A percentile compares a stretch with the other conserved stretches of the same genome.
phyloP scores from a whole-genome alignment of 306 rosid species.

The Pyrus betulifolia region DNA sequence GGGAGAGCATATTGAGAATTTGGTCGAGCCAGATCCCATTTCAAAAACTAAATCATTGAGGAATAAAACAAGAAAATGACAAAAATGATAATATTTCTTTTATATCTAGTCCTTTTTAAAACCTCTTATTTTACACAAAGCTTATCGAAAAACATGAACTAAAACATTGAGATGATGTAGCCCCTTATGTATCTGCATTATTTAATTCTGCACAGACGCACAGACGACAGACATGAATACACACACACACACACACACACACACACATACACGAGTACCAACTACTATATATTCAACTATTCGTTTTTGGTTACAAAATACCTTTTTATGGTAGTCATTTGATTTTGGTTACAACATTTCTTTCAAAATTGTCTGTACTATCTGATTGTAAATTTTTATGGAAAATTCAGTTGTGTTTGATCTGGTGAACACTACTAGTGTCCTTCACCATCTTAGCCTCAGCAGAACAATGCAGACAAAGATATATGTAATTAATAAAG shows the following conservation, averaged over 20 bases:
- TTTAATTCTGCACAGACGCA: not conserved
- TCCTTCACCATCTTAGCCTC: not conserved
- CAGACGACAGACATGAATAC: not conserved
- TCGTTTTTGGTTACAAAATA: not conserved
- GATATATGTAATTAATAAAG: not conserved
- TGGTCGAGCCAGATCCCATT: conserved; percentile 52
- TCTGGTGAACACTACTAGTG: not conserved
- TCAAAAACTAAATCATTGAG: conserved; percentile 58
- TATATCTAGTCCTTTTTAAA: not conserved
- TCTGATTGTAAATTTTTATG: not conserved
- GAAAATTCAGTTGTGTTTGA: not conserved
- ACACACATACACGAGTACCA: no score
- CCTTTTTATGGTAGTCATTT: not conserved
- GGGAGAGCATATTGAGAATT: conserved; percentile 56
- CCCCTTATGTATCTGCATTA: conserved; percentile 20
- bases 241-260: no score
- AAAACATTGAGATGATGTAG: conserved; percentile 28
- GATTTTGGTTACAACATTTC: not conserved
- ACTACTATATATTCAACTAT: not conserved
- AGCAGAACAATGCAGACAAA: not conserved
- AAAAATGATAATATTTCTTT: conserved; percentile 24
- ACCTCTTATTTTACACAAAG: conserved; percentile 1
- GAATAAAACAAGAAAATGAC: conserved; percentile 80
- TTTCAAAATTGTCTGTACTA: not conserved
- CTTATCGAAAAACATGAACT: conserved; percentile 25